Base-by-base conservation (phyloP, 2,329 filamentous ascomycete genomes). In the Epichloe gansuensis region DNA sequence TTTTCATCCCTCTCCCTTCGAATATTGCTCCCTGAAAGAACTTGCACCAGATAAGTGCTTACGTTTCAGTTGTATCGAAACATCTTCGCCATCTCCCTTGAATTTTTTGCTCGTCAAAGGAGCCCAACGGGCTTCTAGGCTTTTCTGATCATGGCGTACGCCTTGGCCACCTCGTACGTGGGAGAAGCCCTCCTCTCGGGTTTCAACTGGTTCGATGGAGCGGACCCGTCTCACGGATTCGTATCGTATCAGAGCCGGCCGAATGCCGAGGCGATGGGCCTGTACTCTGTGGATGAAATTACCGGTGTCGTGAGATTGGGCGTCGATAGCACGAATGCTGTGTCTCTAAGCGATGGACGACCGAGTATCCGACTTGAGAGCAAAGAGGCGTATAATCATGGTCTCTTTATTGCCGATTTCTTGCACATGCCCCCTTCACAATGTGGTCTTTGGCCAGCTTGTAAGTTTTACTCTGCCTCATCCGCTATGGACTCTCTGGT, bases 361-460 rank as follows among this genome's bases (percentile, higher is more conserved):
- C 71, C 74, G 9, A 87, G 82, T 56, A 76, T 89, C 40, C 77
- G 85, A 15, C 66, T 89, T 12, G 78, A 80, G 43, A 86, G 82
- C 66, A 82, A 78, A 50, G 72, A 77, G 48, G 66, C 71, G 4
- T 89, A 81, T 64, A 78, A 74, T 34, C 74, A 82, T 57, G 85
- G 83, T 1, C 74, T 89, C 9, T 80, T 89, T 58, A 81, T 89
- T 48, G 73, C 84, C 23, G 85, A 89, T 63, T 76, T 89, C 49
- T 72, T 73, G 17, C 85, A 89, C 58, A 89, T 89, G 83, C 84
- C 86, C 3, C 75, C 74, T 2, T 80, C 81, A 2, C 71, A 78
- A 49, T 89, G 86, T 57, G 86, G 85, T 23, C 75, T 80, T 23
- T 89, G 85, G 85, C 85, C 85, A 51, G 81, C 84, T 66, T 87